Conservation (phyloP, 495 filamentous ascomycete genomes). For the Copromyces sp. region DNA sequence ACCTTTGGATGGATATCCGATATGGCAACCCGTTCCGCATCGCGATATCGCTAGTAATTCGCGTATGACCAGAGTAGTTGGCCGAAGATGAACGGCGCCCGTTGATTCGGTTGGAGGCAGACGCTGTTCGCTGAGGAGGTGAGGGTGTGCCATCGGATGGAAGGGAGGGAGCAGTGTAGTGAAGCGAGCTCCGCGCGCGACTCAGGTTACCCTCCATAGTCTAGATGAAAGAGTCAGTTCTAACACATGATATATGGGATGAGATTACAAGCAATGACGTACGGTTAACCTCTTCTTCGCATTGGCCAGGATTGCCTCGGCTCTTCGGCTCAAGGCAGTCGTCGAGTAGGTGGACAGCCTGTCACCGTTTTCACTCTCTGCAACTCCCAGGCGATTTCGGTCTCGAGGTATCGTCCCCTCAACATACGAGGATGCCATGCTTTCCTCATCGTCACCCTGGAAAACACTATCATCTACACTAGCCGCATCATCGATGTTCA, state of each 20-base stretch:
- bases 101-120: slow-evolving; percentile 17
- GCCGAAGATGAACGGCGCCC: slow-evolving; percentile 8
- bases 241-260: neutral
- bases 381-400: slow-evolving; percentile 11
- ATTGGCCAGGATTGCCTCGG: slow-evolving; percentile 82
- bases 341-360: slow-evolving; percentile 46
- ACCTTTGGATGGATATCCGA: slow-evolving; percentile 26
- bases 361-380: slow-evolving; percentile 20
- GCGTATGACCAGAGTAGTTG: slow-evolving; percentile 23
- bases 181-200: slow-evolving; percentile 65
- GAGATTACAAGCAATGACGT: slow-evolving; percentile 22
- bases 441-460: slow-evolving; percentile 50
- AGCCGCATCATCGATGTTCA: slow-evolving; percentile 47
- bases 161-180: slow-evolving; percentile 48
- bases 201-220: slow-evolving; percentile 86
- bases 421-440: slow-evolving; percentile 40
- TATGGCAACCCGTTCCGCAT: slow-evolving; percentile 29
- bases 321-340: slow-evolving; percentile 65
- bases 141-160: slow-evolving; percentile 39
- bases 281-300: slow-evolving; percentile 83
- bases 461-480: slow-evolving; percentile 49
- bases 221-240: slow-evolving; percentile 31
- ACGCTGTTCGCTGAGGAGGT: slow-evolving; percentile 30
- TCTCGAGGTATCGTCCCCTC: slow-evolving; percentile 26
- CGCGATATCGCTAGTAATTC: slow-evolving; percentile 36